These are phyloP conservation scores for Brettanomyces custersianus DNA, from an alignment of 805 yeast genomes.

Conservation along the genomic window DNA sequence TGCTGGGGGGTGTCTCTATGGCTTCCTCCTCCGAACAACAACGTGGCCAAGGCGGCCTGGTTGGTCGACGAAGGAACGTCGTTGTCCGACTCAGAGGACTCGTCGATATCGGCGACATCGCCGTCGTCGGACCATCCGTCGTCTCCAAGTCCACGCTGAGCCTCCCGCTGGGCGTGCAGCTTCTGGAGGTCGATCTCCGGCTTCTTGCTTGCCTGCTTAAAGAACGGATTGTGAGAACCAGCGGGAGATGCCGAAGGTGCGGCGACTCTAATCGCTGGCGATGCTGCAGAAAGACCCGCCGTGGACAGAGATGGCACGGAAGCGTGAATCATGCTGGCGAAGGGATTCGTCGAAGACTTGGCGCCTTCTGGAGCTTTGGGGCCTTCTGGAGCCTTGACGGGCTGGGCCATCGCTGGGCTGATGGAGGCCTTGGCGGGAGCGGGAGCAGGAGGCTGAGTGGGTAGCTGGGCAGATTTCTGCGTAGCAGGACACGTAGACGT, in stretches of 20 bases:
- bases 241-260: conserved; percentile 46
- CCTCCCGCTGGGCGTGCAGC: conserved; percentile 62
- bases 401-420: background rate
- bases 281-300: conserved; percentile 5
- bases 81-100: conserved; percentile 34
- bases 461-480: conserved; percentile 5
- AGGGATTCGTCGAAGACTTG: conserved; percentile 41
- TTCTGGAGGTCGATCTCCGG: conserved; percentile 42
- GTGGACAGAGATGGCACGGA: no score
- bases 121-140: conserved; percentile 34
- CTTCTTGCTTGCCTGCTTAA: conserved; percentile 34
- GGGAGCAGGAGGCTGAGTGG: conserved; percentile 2
- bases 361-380: conserved; percentile 15
- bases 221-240: conserved; percentile 45
- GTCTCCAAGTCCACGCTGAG: conserved; percentile 50
- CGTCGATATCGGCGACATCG: conserved; percentile 22
- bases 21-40: conserved; percentile 40
- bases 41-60: conserved; percentile 47
- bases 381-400: background rate
- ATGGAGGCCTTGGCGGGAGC: background rate
- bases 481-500: conserved; percentile 4
- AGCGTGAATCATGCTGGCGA: conserved; percentile 36
- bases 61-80: conserved; percentile 40
- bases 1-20: conserved; percentile 5
- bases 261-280: conserved; percentile 3